Conservation (phyloP, 1,284 basidiomycete genomes). For the Papiliotrema flavescens region DNA sequence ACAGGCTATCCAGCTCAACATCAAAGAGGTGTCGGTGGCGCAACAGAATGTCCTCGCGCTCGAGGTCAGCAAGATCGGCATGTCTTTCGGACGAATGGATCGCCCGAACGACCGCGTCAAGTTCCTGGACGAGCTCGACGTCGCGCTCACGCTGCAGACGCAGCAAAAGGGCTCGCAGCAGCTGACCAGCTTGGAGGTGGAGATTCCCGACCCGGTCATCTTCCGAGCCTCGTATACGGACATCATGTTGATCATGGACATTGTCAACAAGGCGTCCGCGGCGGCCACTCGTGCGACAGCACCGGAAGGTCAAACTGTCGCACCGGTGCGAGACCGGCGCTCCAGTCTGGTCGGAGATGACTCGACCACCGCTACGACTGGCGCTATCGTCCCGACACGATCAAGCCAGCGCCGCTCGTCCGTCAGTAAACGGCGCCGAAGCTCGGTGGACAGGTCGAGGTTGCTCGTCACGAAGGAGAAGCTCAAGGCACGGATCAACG, state of each 20-base stretch:
- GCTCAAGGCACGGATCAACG: constrained; percentile 80
- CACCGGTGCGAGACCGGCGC: not conserved
- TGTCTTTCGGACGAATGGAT: constrained; percentile 92
- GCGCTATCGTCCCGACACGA: constrained; percentile 8
- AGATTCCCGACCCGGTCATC: constrained; percentile 72
- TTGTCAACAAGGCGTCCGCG: constrained; percentile 82
- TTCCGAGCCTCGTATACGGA: constrained; percentile 92
- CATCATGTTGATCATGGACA: constrained; percentile 82
- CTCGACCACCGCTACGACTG: constrained; percentile 17
- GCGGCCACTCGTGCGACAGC: constrained; percentile 49
- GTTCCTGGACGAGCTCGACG: constrained; percentile 89
- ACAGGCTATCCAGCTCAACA: constrained; percentile 80
- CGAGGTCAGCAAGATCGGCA: constrained; percentile 77
- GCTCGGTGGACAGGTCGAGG: constrained; percentile 51
- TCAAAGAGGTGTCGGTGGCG: constrained; percentile 83
- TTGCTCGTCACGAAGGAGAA: constrained; percentile 75
- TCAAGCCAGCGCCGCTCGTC: constrained; percentile 32
- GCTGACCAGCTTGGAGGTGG: constrained; percentile 78
- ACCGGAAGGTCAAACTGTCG: constrained; percentile 7
- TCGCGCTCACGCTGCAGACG: constrained; percentile 83
- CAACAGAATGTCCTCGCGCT: constrained; percentile 87
- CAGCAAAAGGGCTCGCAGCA: constrained; percentile 69
- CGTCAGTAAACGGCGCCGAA: constrained; percentile 49
- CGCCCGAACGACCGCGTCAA: constrained; percentile 75
- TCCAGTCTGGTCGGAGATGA: constrained; percentile 5